Base-by-base conservation (phyloP, 371 early-diverging fungal genomes). In the Mucor sp. region DNA sequence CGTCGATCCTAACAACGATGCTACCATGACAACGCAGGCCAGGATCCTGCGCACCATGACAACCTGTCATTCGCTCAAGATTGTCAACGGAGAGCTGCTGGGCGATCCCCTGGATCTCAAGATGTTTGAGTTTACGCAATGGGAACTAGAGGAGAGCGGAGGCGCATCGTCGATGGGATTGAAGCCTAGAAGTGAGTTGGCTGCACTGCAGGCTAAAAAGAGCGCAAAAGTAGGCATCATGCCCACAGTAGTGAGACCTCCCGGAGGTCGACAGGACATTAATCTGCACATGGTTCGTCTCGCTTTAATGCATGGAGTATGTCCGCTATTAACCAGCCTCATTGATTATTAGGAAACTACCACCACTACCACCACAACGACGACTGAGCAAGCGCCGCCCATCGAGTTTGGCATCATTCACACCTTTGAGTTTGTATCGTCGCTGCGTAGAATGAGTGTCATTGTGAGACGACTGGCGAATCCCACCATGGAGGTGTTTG, bases 31-130 rank as follows among this genome's bases (percentile, higher is more conserved):
- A 32, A 84, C 72, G 14, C 67, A 68, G 47, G 63, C 75, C 60
- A 75, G 19, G 27, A 74, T 93, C 2, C 62, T 92, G 27, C 87
- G 88, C 44, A 96, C 94, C 3, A 90, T 99, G 88, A 92, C 97
- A 0, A 93, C 97, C 1, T 99, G 99, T 71, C 99, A 99, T 75
- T 92, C 95, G 0, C 86, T 99, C 57, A 96, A 97, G 76, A 87
- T 94, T 8, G 89, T 99, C 2, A 85, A 94, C 47, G 96, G 91
- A 11, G 91, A 92, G 67, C 87, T 94, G 4, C 83, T 99, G 43
- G 99, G 99, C 6, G 99, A 99, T 78, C 99, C 99, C 2, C 81
- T 99, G 62, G 99, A 99, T 75, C 75, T 99, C 39, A 95, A 96
- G 77, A 98, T 99, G 99, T 97, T 99, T 84, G 93, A 96, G 39